A percentile compares a stretch with the other conserved stretches of the same genome.
Conservation (phyloP, 495 filamentous ascomycete genomes). For the Podospora pseudopauciseta region DNA sequence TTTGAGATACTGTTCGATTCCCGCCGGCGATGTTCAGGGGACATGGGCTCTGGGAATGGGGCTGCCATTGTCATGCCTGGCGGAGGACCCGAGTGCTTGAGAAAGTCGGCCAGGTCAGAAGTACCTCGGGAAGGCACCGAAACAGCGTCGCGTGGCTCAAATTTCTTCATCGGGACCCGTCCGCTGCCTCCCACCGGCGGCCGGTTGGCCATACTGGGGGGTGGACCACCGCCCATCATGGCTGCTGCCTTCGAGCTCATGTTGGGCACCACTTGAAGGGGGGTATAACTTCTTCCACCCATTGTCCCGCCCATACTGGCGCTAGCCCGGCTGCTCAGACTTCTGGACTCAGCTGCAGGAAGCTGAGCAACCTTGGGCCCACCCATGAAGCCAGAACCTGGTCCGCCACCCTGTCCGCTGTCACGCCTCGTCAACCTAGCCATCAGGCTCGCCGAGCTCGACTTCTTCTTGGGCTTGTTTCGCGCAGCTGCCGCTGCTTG, state of each 20-base stretch:
- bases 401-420: conserved; percentile 16
- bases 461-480: conserved; percentile 55
- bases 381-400: conserved; percentile 15
- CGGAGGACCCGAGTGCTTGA: conserved; percentile 74
- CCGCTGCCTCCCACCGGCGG: conserved; percentile 22
- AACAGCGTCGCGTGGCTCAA: conserved; percentile 50
- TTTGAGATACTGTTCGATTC: conserved; percentile 17
- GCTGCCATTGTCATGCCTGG: conserved; percentile 18
- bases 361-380: conserved; percentile 20
- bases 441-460: conserved; percentile 59
- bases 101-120: conserved; percentile 74
- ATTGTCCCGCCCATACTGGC: not conserved
- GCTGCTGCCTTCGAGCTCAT: conserved; percentile 17
- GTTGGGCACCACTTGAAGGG: conserved; percentile 46
- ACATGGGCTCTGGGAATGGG: conserved; percentile 13
- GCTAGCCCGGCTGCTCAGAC: conserved; percentile 34
- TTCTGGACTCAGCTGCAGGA: conserved; percentile 30
- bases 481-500: not conserved
- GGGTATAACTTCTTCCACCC: conserved; percentile 38
- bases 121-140: conserved; percentile 46
- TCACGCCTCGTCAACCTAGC: conserved; percentile 54
- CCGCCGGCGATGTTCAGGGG: not conserved
- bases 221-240: conserved; percentile 20
- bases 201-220: not conserved
- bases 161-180: conserved; percentile 50